phyloP scores from a whole-genome alignment of 768 basidiomycete species.

The Rhodotorula babjevae region DNA sequence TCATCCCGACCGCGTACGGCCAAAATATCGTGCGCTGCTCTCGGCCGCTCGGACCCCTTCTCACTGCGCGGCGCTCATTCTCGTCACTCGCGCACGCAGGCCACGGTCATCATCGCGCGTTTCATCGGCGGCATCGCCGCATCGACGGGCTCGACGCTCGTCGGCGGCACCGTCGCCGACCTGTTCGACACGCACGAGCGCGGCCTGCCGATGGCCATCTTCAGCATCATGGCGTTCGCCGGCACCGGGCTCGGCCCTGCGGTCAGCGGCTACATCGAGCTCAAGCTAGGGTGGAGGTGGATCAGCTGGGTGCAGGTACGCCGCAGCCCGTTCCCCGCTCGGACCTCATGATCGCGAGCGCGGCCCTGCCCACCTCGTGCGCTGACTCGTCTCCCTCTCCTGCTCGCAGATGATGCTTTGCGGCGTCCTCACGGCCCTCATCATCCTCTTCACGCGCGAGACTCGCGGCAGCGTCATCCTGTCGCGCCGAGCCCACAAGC shows the following conservation, averaged over 20 bases:
- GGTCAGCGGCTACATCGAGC: conserved; percentile 57
- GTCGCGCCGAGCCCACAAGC: conserved; percentile 58
- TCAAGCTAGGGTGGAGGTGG: conserved; percentile 60
- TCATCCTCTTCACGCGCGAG: conserved; percentile 63
- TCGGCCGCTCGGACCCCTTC: background rate
- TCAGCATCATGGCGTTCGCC: conserved; percentile 59
- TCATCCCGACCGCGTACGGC: conserved; percentile 40
- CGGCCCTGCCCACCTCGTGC: too few species aligned
- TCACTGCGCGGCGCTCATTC: background rate
- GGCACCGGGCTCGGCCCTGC: conserved; percentile 64
- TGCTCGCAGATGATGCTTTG: conserved; percentile 51
- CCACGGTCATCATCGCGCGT: conserved; percentile 45
- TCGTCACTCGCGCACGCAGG: background rate
- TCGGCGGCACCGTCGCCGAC: conserved; percentile 49
- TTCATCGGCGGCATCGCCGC: conserved; percentile 46
- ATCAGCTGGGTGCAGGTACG: conserved; percentile 51
- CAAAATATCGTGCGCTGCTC: conserved; percentile 42
- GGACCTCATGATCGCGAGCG: too few species aligned
- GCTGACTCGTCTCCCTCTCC: too few species aligned
- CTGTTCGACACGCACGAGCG: conserved; percentile 46
- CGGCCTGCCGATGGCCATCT: conserved; percentile 51
- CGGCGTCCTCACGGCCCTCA: conserved; percentile 54
- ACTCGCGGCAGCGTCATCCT: conserved; percentile 70
- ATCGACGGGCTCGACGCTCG: conserved; percentile 46
- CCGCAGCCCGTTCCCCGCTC: background rate